Base-by-base conservation (phyloP, 202 grass and related monocot genomes). In the Elaeis oleifera region DNA sequence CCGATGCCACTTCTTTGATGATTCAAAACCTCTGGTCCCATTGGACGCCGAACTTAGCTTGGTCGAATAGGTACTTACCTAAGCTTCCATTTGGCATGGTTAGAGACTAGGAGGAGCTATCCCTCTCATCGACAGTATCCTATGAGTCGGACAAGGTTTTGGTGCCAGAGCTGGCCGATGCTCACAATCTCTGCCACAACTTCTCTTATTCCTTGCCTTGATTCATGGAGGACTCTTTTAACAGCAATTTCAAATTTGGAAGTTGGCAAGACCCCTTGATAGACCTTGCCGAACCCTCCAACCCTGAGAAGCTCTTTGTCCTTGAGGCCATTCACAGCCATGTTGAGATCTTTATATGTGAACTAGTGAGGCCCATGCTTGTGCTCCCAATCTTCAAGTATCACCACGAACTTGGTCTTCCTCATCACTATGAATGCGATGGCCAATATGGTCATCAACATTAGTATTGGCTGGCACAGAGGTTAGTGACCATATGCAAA, bases 381-480 rank as follows among this genome's bases (percentile, higher is more conserved):
- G n/a, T 49, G 65, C 61, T 86, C 83, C 78, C 78, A 86, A 1
- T 77, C 74, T 61, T 86, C 83, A 53, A 62, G 77, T 11, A 86
- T 54, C 78, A 78, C 83, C 55, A 69, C 74, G 65, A 65, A 78
- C 78, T 70, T 86, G 59, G 56, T 78, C 65, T 61, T 74, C 78
- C 78, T 14, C 27, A 74, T 54, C 23, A 74, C 48, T 3, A 56
- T 53, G 36, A 55, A 15, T 1, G 70, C 60, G 27, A 32, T 51
- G 26, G 39, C 70, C 4, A 70, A 73, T 27, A 67, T 65, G 31
- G 31, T 8, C 2, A 53, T 63, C 65, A 85, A 67, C 9, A 81
- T 69, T 9, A 85, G 50, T 28, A 3, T 60, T 44, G 78, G 73
- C 0, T 44, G 78, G 73, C 0, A 78, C 74, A 8, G 83, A 78